Conservation (phyloP, 2,329 filamentous ascomycete species). For the Diaporthe citrichinensis region DNA sequence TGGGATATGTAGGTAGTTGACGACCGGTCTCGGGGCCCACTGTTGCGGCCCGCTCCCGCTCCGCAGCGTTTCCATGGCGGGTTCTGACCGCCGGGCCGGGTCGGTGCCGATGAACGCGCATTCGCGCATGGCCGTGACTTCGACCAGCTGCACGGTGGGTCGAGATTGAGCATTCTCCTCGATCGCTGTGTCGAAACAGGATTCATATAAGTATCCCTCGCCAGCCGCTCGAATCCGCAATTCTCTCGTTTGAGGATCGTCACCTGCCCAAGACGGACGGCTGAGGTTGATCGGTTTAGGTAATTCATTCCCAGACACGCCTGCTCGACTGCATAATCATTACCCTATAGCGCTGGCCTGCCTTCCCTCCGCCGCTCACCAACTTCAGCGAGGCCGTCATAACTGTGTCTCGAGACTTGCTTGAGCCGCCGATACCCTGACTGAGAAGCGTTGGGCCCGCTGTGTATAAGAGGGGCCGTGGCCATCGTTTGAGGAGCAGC, state of each 20-base stretch:
- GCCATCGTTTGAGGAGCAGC: no score
- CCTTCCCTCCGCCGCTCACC: neutral
- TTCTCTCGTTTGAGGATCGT: neutral
- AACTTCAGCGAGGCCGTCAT: neutral
- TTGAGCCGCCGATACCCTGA: conserved; percentile 22
- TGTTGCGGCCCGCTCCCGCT: conserved; percentile 11
- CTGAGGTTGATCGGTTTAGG: neutral
- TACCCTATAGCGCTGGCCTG: conserved; percentile 19
- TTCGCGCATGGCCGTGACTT: neutral
- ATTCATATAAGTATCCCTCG: neutral
- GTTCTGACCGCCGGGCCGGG: neutral
- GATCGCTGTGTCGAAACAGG: neutral
- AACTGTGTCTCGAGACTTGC: neutral
- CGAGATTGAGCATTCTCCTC: neutral
- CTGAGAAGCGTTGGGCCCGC: neutral
- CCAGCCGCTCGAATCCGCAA: neutral
- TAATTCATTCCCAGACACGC: conserved; percentile 12
- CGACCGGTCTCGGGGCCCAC: neutral
- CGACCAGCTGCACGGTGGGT: neutral
- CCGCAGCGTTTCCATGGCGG: neutral
- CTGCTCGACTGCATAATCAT: conserved; percentile 28
- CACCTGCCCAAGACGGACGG: conserved; percentile 22
- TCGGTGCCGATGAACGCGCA: conserved; percentile 15
- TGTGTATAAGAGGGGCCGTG: neutral
- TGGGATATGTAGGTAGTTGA: neutral